Evolutionary conservation across 495 filamentous ascomycete genomes (phyloP).

Genomic region (Hypoxylon crocopeplum): DNA sequence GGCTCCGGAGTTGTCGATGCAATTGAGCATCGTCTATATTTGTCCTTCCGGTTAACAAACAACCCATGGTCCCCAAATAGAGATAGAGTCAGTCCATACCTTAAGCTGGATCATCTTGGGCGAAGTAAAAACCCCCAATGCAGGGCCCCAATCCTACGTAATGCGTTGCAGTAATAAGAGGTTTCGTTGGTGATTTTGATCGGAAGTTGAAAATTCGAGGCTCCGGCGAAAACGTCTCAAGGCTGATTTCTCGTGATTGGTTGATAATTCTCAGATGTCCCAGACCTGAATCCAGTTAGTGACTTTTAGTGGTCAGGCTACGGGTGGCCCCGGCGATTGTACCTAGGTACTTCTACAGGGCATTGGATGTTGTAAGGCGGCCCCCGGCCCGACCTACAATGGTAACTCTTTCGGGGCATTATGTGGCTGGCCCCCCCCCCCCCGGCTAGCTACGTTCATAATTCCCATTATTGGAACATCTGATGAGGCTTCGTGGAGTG

Average conservation of each 20-base stretch:
- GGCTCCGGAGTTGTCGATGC: slow-evolving; percentile 99
- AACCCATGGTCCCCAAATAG: not conserved
- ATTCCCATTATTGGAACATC: too few relatives aligned
- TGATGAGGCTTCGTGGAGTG: slow-evolving; percentile 2
- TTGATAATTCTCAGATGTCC: not conserved
- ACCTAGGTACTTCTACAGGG: not conserved
- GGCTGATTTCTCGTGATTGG: slow-evolving; percentile 30
- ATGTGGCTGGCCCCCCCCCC: too few relatives aligned
- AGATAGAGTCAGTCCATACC: slow-evolving; percentile 56
- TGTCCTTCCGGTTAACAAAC: slow-evolving; percentile 8
- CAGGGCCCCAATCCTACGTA: slow-evolving; percentile 23
- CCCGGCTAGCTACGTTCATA: too few relatives aligned
- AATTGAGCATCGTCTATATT: slow-evolving; percentile 92
- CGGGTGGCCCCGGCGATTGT: too few relatives aligned
- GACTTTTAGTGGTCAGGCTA: not conserved
- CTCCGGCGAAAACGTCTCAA: slow-evolving; percentile 24
- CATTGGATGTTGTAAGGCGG: too few relatives aligned
- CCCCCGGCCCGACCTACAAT: too few relatives aligned
- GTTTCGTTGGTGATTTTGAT: slow-evolving; percentile 1
- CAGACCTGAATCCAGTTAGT: slow-evolving; percentile 7
- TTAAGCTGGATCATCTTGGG: slow-evolving; percentile 97
- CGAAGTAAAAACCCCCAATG: slow-evolving; percentile 35
- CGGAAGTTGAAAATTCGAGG: slow-evolving; percentile 34
- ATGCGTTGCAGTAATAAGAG: slow-evolving; percentile 10
- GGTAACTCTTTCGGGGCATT: too few relatives aligned